Evolutionary conservation across 2,329 filamentous ascomycete species (phyloP), one percentile per base, ranked within the genome.

Genomic region (Penicillium sp.): DNA sequence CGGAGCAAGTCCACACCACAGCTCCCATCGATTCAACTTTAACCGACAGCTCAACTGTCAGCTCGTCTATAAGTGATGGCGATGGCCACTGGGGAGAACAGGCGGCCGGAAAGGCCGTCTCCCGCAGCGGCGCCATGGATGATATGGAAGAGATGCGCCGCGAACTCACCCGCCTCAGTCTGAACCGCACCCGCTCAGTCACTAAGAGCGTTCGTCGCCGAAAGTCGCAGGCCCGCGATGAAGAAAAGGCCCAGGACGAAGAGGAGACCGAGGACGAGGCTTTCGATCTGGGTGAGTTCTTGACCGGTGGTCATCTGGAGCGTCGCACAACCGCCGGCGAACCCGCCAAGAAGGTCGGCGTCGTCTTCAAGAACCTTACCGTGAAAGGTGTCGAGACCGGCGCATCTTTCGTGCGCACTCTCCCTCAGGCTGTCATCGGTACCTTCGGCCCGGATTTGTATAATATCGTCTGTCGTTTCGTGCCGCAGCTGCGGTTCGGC

Each of bases 381-480:
- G 90, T 93, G 29, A 87, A 88, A 70, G 90, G 90, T 19, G 76
- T 87, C 8, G 85, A 86, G 41, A 84, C 84, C 13, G 86, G 84
- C 0, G 80, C 87, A 0, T 84, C 84, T 0, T 89, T 89, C 61
- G 88, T 89, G 27, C 84, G 84, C 59, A 91, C 89, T 0, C 75
- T 93, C 0, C 89, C 90, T 0, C 83, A 90, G 61, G 90, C 90
- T 3, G 80, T 93, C 38, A 60, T 91, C 5, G 89, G 89, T 23
- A 92, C 89, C 0, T 93, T 94, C 70, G 90, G 90, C 0, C 90
- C 90, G 0, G 90, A 93, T 71, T 76, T 93, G 1, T 93, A 90
- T 70, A 81, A 78, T 23, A 75, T 90, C 7, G 65, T 92, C 15
- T 78, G 77, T 33, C 68, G 76, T 7, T 85, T 83, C 55, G 66